Evolutionary conservation across 2,329 filamentous ascomycete genomes (phyloP).

Genomic region (Scedosporium minutisporum): DNA sequence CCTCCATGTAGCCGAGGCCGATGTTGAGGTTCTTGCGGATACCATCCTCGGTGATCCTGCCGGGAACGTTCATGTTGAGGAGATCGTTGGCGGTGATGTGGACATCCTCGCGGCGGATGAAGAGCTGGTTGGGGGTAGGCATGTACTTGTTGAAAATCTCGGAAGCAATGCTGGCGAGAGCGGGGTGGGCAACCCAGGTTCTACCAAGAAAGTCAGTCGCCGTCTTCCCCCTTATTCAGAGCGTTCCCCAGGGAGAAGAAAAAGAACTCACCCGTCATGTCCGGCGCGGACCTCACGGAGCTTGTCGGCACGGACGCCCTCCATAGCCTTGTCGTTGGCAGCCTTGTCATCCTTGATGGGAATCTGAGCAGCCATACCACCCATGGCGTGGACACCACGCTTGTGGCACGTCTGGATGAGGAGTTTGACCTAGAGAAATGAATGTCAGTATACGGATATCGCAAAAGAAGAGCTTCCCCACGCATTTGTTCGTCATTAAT

Average conservation of each 20-base stretch:
- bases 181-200: conserved; percentile 96
- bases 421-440: conserved; percentile 53
- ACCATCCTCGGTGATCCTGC: conserved; percentile 82
- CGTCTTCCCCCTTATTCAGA: background rate
- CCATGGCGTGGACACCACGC: conserved; percentile 96
- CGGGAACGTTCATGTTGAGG: conserved; percentile 96
- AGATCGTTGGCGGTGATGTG: conserved; percentile 78
- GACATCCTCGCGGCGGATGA: conserved; percentile 82
- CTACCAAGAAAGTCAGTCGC: conserved; percentile 13
- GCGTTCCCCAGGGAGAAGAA: background rate
- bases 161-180: conserved; percentile 74
- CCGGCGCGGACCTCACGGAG: conserved; percentile 89
- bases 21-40: conserved; percentile 98
- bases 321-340: conserved; percentile 92
- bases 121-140: conserved; percentile 96
- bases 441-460: conserved; percentile 1
- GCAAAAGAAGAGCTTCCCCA: too few relatives aligned
- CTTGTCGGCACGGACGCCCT: conserved; percentile 86
- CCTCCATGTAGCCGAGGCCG: conserved; percentile 96
- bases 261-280: conserved; percentile 59
- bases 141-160: conserved; percentile 98
- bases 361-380: conserved; percentile 97
- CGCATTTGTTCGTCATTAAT: background rate
- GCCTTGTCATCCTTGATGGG: conserved; percentile 91
- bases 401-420: conserved; percentile 97